Percentiles rank a stretch among this genome's conserved stretches.
These are phyloP conservation scores for Pholiota microspora DNA, from an alignment of 768 basidiomycete genomes.

Conservation along the genomic window DNA sequence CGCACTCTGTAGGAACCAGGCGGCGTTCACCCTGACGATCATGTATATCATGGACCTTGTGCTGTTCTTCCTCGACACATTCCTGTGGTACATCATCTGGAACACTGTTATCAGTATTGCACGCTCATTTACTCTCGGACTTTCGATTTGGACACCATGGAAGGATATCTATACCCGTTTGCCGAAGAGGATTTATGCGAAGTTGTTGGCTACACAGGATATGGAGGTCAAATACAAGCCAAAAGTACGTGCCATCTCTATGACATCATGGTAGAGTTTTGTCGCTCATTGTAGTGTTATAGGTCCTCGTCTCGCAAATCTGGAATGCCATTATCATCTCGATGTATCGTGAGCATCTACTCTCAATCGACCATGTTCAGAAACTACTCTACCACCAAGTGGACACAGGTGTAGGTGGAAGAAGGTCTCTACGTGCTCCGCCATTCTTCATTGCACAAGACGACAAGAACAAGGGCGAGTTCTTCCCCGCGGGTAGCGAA, in stretches of 20 bases:
- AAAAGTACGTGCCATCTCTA: constrained; percentile 58
- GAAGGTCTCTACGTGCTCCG: constrained; percentile 89
- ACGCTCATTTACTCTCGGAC: constrained; percentile 84
- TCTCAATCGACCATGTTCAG: constrained; percentile 98
- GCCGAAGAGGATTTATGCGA: constrained; percentile 96
- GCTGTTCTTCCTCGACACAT: constrained; percentile 98
- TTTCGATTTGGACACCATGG: constrained; percentile 99
- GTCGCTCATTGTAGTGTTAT: not conserved
- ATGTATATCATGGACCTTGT: constrained; percentile 99
- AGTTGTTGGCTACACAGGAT: constrained; percentile 87
- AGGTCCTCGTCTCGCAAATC: constrained; percentile 98
- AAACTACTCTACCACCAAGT: constrained; percentile 98
- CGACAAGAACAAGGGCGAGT: constrained; percentile 79
- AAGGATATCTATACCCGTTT: constrained; percentile 94
- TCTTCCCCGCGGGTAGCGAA: constrained; percentile 94
- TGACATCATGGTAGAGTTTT: constrained; percentile 5
- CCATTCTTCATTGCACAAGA: constrained; percentile 98
- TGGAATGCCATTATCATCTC: constrained; percentile 99
- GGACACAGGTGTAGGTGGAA: constrained; percentile 73
- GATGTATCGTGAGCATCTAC: constrained; percentile 98
- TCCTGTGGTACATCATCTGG: constrained; percentile 99
- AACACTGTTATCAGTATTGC: constrained; percentile 92
- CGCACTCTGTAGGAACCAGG: constrained; percentile 86
- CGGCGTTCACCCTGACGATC: constrained; percentile 91
- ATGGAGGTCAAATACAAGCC: constrained; percentile 99